These are phyloP conservation scores for Periconia digitata DNA, from an alignment of 2,329 filamentous ascomycete species.

Conservation along the genomic window DNA sequence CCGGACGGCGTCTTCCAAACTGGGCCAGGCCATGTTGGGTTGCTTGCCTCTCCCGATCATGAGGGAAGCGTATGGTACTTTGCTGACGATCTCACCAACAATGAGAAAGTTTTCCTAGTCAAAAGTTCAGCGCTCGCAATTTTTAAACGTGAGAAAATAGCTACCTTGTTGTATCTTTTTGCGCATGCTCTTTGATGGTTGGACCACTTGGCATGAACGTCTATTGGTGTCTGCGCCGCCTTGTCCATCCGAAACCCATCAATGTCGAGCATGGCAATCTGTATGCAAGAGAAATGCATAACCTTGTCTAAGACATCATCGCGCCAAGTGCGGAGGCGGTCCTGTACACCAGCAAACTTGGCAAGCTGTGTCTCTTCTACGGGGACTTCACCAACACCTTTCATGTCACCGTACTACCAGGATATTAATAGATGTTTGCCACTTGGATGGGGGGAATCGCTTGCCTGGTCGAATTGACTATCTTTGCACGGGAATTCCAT, in stretches of 20 bases:
- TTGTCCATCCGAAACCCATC: constrained; percentile 70
- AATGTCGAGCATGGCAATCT: constrained; percentile 64
- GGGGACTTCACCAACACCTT: constrained; percentile 62
- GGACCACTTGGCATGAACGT: constrained; percentile 62
- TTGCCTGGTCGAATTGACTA: constrained; percentile 60
- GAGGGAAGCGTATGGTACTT: constrained; percentile 62
- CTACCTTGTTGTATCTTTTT: constrained; percentile 57
- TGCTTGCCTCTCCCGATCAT: constrained; percentile 65
- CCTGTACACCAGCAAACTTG: constrained; percentile 68
- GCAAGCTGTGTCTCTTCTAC: constrained; percentile 65
- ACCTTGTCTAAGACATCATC: constrained; percentile 60
- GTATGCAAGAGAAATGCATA: constrained; percentile 64
- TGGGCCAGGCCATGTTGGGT: constrained; percentile 54
- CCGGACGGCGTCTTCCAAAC: constrained; percentile 52
- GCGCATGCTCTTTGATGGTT: constrained; percentile 61
- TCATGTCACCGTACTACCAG: constrained; percentile 59
- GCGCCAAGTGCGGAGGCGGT: constrained; percentile 66
- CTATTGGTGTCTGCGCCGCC: constrained; percentile 64
- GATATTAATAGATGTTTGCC: constrained; percentile 1
- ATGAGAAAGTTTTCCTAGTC: constrained; percentile 66
- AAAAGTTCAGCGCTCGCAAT: too few relatives aligned
- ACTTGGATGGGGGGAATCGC: background rate
- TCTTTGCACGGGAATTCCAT: constrained; percentile 55
- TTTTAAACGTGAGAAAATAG: too few relatives aligned
- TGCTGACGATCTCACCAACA: constrained; percentile 64